Base-by-base conservation (phyloP, 1,284 basidiomycete species). In the Moesziomyces globuligerus region DNA sequence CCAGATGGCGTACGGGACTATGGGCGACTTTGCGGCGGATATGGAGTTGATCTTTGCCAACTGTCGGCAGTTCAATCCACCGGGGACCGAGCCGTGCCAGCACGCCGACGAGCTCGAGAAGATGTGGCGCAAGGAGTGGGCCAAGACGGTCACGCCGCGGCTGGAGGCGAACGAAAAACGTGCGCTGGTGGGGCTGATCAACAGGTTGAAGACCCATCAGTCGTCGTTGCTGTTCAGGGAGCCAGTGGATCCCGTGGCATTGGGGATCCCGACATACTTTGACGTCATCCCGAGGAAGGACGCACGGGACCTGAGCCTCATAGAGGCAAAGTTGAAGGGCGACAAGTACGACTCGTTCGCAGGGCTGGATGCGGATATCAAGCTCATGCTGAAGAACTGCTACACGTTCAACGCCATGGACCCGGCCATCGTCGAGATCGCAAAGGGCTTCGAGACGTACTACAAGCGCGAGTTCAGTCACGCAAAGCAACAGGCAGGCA, bases 31-130 rank as follows among this genome's bases (percentile, higher is more conserved):
- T 70, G 89, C 87, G 34, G 86, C 86, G 58, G 95, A 98, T 76
- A 85, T 92, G 54, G 89, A 91, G 62, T 88, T 95, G 10, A 88
- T 98, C 53, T 90, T 97, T 77, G 86, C 84, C 78, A 99, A 99
- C 82, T 86, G 78, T 75, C 84, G 84, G 88, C 90, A 20, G 87
- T 81, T 79, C 65, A 81, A 81, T 41, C 79, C 79, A 7, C 73
- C 77, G 1, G 87, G 23, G 23, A 93, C 93, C 0, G 89, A 88
- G 67, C 91, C 92, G 1, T 86, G 87, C 44, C 84, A 86, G 44
- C 90, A 89, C 71, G 92, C 91, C 1, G 83, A 84, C 4, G 86
- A 94, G 23, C 91, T 97, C 81, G 87, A 86, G 50, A 86, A 93
- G 25, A 91, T 97, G 81, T 90, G 89, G 84, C 90, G 73, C 13